Conservation (phyloP, 768 basidiomycete species). For the Amanita molliuscula region DNA sequence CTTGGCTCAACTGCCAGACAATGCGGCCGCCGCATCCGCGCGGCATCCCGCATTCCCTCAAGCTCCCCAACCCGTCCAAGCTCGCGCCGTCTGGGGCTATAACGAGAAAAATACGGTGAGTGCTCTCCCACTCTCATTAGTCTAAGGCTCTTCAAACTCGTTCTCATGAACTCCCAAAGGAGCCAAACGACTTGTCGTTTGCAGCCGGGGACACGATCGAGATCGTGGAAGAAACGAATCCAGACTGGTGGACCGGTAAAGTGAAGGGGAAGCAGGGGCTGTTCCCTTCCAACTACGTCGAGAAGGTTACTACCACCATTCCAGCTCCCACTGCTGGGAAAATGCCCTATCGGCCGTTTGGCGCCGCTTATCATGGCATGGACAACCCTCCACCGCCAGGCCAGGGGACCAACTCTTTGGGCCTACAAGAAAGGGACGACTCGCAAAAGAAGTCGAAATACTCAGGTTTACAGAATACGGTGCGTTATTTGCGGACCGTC, state of each 20-base stretch:
- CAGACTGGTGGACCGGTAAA: conserved; percentile 82
- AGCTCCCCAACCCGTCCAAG: conserved; percentile 21
- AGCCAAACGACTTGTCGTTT: conserved; percentile 75
- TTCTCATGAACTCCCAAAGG: conserved; percentile 28
- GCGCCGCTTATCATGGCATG: conserved; percentile 30
- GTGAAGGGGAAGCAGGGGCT: conserved; percentile 56
- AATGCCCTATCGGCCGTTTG: conserved; percentile 31
- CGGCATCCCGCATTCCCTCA: conserved; percentile 10
- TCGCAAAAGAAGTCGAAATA: conserved; percentile 50
- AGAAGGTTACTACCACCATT: conserved; percentile 32
- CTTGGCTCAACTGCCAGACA: conserved; percentile 31
- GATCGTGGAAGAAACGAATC: conserved; percentile 68
- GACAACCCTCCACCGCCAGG: conserved; percentile 27
- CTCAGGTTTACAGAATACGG: conserved; percentile 48
- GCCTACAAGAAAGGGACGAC: conserved; percentile 31
- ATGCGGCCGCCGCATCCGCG: conserved; percentile 10
- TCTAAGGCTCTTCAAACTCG: conserved; percentile 3
- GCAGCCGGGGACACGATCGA: conserved; percentile 66
- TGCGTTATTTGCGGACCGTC: conserved; percentile 16
- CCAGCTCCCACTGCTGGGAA: conserved; percentile 17
- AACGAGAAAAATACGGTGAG: conserved; percentile 46
- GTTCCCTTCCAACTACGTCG: conserved; percentile 71
- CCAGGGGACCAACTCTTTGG: conserved; percentile 26
- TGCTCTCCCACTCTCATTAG: conserved; percentile 1
- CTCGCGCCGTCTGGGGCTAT: conserved; percentile 57